phyloP scores from a whole-genome alignment of 2,329 filamentous ascomycete species.

The Apiospora marii region DNA sequence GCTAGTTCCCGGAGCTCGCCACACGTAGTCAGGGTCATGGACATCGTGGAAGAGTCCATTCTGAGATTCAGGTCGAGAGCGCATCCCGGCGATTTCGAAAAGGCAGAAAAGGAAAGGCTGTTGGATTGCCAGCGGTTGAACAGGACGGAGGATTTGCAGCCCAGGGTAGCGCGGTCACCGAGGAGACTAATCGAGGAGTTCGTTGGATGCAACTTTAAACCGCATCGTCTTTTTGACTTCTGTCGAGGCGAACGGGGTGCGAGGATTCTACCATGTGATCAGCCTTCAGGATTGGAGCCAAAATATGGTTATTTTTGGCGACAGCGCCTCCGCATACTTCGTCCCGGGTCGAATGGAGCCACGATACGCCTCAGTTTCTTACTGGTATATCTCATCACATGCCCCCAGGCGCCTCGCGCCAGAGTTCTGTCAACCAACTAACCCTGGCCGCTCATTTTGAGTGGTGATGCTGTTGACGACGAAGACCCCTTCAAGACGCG shows the following conservation, averaged over 20 bases:
- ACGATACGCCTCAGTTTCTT: background rate
- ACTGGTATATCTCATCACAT: background rate
- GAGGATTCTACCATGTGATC: background rate
- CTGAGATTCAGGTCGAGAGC: background rate
- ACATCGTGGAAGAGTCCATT: background rate
- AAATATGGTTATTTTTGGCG: background rate
- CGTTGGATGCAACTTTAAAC: background rate
- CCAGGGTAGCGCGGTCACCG: background rate
- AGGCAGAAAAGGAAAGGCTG: background rate
- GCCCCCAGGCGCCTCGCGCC: background rate
- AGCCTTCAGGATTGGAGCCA: background rate
- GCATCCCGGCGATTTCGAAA: background rate
- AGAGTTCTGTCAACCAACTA: background rate
- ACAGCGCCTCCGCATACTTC: background rate
- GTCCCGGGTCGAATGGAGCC: background rate
- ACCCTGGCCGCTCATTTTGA: background rate
- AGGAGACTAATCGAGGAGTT: background rate
- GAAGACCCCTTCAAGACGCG: background rate
- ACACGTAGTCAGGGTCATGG: background rate
- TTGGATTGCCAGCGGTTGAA: background rate
- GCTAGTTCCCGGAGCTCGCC: background rate
- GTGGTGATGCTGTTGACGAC: constrained; percentile 7
- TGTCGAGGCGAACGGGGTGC: background rate
- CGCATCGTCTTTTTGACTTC: background rate
- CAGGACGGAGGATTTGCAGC: background rate